A percentile compares a stretch with the other conserved stretches of the same genome.
Conservation (phyloP, 140 eudicot species). For the Cichorium intybus region DNA sequence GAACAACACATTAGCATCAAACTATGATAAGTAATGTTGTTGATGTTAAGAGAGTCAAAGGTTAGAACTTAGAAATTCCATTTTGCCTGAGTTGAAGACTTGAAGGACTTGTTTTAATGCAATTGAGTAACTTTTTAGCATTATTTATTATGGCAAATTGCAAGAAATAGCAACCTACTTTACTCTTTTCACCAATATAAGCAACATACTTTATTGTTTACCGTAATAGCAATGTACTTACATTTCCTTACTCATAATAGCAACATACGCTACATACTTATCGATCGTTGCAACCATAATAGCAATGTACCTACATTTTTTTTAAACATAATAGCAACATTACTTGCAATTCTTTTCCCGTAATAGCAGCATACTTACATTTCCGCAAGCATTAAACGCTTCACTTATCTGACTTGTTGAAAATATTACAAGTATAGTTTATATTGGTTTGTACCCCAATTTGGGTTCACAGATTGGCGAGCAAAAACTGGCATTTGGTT, state of each 20-base stretch:
- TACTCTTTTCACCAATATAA: background rate
- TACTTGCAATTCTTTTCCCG: no score
- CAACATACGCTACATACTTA: no score
- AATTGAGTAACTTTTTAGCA: background rate
- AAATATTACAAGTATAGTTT: slow-evolving; percentile 4
- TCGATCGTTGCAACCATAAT: no score
- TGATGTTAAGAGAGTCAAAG: slow-evolving; percentile 1
- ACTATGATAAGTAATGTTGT: no score
- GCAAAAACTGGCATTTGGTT: slow-evolving; percentile 76
- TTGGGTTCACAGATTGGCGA: slow-evolving; percentile 66
- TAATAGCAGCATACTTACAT: no score
- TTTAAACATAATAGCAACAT: no score
- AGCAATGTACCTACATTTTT: no score
- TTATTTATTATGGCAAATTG: background rate
- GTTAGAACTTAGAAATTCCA: background rate
- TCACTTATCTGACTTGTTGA: background rate
- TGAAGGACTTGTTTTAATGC: no score
- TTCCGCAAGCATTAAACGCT: background rate
- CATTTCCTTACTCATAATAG: no score
- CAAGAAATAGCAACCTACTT: background rate
- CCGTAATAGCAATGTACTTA: no score
- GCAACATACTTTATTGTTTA: background rate
- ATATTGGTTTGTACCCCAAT: slow-evolving; percentile 11
- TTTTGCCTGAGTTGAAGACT: background rate
- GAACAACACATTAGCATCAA: background rate